Conservation (phyloP, 192 early-diverging fungal species). For the Backusella macrospora region DNA sequence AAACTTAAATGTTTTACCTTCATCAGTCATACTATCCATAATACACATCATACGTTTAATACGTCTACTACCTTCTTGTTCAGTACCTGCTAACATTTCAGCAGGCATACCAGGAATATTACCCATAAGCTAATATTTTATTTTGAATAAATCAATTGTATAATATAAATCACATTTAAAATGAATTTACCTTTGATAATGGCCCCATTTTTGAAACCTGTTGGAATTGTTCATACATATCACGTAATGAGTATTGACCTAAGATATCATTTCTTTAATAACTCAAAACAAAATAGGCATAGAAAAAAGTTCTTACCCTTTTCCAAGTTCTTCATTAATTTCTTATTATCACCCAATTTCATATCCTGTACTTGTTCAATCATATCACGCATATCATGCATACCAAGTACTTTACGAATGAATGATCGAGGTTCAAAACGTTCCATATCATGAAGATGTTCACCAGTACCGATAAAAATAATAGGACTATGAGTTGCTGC, state of each 20-base stretch:
- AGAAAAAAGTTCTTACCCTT: constrained; percentile 49
- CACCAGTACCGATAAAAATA: constrained; percentile 95
- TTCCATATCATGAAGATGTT: constrained; percentile 96
- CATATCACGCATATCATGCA: constrained; percentile 89
- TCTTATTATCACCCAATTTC: constrained; percentile 84
- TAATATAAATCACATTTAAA: background rate
- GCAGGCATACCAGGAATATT: constrained; percentile 78
- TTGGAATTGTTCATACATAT: constrained; percentile 94
- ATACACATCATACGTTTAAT: constrained; percentile 81
- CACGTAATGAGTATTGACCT: constrained; percentile 86
- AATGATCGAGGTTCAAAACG: constrained; percentile 86
- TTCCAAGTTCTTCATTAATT: constrained; percentile 88
- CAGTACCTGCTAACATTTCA: constrained; percentile 60
- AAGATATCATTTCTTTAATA: background rate
- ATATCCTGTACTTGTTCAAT: constrained; percentile 90
- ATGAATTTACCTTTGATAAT: constrained; percentile 75
- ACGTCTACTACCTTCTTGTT: constrained; percentile 62
- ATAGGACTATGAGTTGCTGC: constrained; percentile 93
- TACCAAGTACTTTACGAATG: constrained; percentile 91
- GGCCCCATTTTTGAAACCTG: constrained; percentile 91
- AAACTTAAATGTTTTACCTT: constrained; percentile 26
- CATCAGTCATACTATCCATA: constrained; percentile 95
- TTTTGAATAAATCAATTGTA: background rate
- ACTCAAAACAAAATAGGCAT: background rate
- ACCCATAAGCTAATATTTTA: constrained; percentile 51